phyloP scores from a whole-genome alignment of 2,329 filamentous ascomycete species.

The Aspergillus pseudotamarii region DNA sequence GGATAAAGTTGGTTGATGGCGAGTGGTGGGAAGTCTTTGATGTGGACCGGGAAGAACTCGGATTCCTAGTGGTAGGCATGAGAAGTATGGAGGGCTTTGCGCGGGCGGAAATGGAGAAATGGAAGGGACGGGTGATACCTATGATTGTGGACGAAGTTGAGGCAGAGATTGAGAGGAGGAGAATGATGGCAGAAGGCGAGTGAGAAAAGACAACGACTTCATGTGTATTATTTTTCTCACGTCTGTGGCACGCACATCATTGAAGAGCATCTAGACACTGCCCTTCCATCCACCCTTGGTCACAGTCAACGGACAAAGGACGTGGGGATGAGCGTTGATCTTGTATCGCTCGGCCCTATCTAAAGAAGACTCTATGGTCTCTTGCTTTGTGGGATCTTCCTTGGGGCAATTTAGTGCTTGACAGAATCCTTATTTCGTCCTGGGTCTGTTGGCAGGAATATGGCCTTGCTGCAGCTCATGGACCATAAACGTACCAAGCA shows the following conservation, averaged over 20 bases:
- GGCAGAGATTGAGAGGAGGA: conserved; percentile 60
- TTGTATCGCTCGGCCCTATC: neutral
- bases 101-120: conserved; percentile 59
- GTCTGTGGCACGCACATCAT: neutral
- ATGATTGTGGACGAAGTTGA: conserved; percentile 62
- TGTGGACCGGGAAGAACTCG: conserved; percentile 89
- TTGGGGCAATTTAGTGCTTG: neutral
- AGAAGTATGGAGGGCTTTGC: conserved; percentile 75
- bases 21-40: conserved; percentile 99
- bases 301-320: neutral
- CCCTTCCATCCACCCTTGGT: neutral
- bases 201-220: conserved; percentile 26
- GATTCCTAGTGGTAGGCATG: conserved; percentile 86
- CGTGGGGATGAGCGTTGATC: neutral
- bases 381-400: neutral
- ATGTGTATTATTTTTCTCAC: neutral
- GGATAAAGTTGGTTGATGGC: conserved; percentile 75
- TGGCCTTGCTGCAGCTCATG: neutral
- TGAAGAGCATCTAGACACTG: neutral
- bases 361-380: neutral
- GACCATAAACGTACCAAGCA: neutral
- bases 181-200: conserved; percentile 44
- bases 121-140: conserved; percentile 58
- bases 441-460: neutral
- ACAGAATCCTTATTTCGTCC: neutral